A percentile compares a stretch with the other conserved stretches of the same genome.
These are phyloP conservation scores for Penicillium hordei DNA, from an alignment of 2,329 filamentous ascomycete species.

Conservation along the genomic window DNA sequence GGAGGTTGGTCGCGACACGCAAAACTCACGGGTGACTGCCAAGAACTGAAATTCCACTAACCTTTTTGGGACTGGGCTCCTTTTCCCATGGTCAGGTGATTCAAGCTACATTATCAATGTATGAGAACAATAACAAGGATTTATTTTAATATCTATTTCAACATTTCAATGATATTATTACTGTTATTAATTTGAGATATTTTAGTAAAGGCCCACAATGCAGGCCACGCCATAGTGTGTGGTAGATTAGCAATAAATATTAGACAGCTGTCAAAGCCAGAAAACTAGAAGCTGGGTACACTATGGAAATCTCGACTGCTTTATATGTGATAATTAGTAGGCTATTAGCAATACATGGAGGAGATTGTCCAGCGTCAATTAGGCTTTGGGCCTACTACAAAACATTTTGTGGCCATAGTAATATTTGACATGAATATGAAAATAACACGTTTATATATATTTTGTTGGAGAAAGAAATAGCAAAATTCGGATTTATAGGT, in stretches of 20 bases:
- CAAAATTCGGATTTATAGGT: not conserved
- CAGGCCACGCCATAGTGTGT: not conserved
- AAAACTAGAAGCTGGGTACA: not conserved
- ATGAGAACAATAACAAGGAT: not conserved
- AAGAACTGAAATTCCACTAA: slow-evolving; percentile 27
- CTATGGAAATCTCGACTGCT: not conserved
- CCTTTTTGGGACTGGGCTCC: slow-evolving; percentile 6
- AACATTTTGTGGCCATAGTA: no score
- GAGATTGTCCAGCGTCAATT: not conserved
- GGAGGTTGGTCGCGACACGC: slow-evolving; percentile 35
- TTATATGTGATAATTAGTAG: not conserved
- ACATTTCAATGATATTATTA: not conserved
- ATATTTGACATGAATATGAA: no score
- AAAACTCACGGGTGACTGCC: slow-evolving; percentile 36
- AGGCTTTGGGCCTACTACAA: no score
- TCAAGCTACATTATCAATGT: not conserved
- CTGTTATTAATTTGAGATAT: no score
- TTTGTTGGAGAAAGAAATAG: not conserved
- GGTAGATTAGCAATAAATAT: not conserved
- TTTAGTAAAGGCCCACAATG: no score
- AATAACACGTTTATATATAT: not conserved
- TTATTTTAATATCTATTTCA: not conserved
- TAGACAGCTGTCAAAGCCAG: not conserved
- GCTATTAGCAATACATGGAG: not conserved
- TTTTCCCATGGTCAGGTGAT: not conserved